These are phyloP conservation scores for Saccharomyces hybrid DNA, from an alignment of 1,139 yeast species.

Conservation along the genomic window DNA sequence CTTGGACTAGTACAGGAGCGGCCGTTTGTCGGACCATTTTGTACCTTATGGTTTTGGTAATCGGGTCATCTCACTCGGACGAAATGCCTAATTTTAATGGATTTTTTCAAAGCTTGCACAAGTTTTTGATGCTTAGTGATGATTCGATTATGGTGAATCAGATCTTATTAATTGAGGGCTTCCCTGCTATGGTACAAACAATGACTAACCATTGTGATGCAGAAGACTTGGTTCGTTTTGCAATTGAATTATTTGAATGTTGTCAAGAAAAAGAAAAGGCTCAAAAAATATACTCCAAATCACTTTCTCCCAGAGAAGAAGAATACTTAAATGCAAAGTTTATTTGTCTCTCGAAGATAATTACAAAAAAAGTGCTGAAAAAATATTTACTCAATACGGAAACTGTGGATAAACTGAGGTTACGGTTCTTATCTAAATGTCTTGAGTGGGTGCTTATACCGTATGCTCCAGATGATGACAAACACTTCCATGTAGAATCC, in stretches of 20 bases:
- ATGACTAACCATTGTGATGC: conserved; percentile 38
- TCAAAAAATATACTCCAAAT: background rate
- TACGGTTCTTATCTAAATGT: conserved; percentile 17
- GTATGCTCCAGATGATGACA: conserved; percentile 44
- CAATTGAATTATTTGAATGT: conserved; percentile 13
- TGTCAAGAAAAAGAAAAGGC: conserved; percentile 1
- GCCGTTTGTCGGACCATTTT: background rate
- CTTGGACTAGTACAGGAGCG: background rate
- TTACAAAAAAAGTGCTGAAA: conserved; percentile 12
- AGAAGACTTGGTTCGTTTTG: conserved; percentile 35
- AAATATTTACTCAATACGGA: conserved; percentile 12
- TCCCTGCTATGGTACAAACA: conserved; percentile 47
- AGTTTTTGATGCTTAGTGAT: conserved; percentile 43
- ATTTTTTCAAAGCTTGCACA: conserved; percentile 38
- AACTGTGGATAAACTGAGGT: conserved; percentile 8
- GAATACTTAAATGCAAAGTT: conserved; percentile 19
- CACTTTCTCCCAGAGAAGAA: conserved; percentile 14
- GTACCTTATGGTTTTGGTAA: background rate
- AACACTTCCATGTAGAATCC: conserved; percentile 33
- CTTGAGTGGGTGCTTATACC: conserved; percentile 61
- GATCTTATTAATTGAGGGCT: conserved; percentile 47
- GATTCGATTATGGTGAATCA: conserved; percentile 52
- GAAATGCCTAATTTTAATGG: conserved; percentile 15
- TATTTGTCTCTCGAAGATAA: conserved; percentile 17
- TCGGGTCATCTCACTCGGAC: background rate